Conservation (phyloP, 2,329 filamentous ascomycete genomes). For the Colletotrichum lini region DNA sequence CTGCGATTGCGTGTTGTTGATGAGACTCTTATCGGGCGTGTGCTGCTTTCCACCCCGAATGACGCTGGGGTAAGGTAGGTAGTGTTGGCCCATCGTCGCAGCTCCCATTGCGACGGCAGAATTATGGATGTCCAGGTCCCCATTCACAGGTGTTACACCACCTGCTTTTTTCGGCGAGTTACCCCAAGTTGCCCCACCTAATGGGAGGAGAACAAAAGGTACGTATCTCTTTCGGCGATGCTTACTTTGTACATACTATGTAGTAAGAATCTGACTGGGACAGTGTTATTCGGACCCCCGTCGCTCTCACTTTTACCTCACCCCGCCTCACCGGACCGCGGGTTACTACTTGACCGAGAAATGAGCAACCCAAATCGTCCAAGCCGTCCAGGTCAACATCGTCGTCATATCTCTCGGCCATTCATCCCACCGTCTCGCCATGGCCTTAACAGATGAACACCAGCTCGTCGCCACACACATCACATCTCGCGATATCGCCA, state of each 20-base stretch:
- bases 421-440: no score
- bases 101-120: constrained; percentile 35
- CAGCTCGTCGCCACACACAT: neutral
- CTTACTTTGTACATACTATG: no score
- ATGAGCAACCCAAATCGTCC: neutral
- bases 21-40: constrained; percentile 5
- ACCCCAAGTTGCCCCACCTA: constrained; percentile 13
- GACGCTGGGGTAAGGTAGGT: constrained; percentile 4
- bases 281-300: neutral
- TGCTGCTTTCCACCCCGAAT: neutral
- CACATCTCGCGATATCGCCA: neutral
- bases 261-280: no score
- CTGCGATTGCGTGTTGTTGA: neutral
- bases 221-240: no score
- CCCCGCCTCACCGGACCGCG: constrained; percentile 1
- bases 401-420: neutral
- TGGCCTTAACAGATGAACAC: neutral
- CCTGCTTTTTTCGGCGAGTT: neutral
- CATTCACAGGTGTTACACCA: neutral
- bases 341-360: neutral
- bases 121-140: constrained; percentile 28
- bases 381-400: neutral
- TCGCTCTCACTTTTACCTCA: neutral
- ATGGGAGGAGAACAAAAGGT: no score
- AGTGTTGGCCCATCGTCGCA: constrained; percentile 23